Percentiles rank a stretch among this genome's conserved stretches.
These are phyloP conservation scores for Xylaria sp. DNA, from an alignment of 2,329 filamentous ascomycete species.

Conservation along the genomic window DNA sequence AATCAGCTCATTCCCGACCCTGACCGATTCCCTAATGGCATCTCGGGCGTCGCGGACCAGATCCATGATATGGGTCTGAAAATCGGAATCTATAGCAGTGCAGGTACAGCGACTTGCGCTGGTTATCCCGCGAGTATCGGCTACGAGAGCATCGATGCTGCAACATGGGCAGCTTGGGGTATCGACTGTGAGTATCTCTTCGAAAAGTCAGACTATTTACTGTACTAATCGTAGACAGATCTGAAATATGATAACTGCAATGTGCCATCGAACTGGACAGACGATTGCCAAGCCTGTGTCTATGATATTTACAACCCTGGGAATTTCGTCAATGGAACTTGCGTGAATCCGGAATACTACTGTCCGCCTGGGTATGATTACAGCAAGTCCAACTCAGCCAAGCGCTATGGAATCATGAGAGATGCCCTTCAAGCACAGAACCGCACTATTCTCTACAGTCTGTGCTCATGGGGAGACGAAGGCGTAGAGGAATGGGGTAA, in stretches of 20 bases:
- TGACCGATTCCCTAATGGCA: conserved; percentile 53
- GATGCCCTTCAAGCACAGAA: conserved; percentile 43
- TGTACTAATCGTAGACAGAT: conserved; percentile 32
- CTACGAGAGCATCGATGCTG: conserved; percentile 53
- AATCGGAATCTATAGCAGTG: conserved; percentile 58
- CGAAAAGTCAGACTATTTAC: background rate
- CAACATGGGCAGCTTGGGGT: conserved; percentile 53
- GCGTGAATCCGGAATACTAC: conserved; percentile 6
- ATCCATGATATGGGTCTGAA: conserved; percentile 55
- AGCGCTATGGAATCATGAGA: conserved; percentile 47
- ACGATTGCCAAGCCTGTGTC: conserved; percentile 31
- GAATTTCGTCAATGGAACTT: conserved; percentile 17
- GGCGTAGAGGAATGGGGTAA: conserved; percentile 47
- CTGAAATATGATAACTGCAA: conserved; percentile 56
- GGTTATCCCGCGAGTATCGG: conserved; percentile 53
- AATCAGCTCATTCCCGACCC: conserved; percentile 43
- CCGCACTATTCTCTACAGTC: conserved; percentile 44
- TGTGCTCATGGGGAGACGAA: conserved; percentile 51
- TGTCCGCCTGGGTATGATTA: conserved; percentile 45
- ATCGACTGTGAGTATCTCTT: conserved; percentile 43
- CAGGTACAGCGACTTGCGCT: conserved; percentile 48
- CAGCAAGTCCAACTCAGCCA: conserved; percentile 41
- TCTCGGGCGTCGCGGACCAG: conserved; percentile 46
- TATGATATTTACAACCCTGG: conserved; percentile 11
- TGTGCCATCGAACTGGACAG: conserved; percentile 35